Conservation (phyloP, 441 rosid genomes). For the Eutrema salsugineum region DNA sequence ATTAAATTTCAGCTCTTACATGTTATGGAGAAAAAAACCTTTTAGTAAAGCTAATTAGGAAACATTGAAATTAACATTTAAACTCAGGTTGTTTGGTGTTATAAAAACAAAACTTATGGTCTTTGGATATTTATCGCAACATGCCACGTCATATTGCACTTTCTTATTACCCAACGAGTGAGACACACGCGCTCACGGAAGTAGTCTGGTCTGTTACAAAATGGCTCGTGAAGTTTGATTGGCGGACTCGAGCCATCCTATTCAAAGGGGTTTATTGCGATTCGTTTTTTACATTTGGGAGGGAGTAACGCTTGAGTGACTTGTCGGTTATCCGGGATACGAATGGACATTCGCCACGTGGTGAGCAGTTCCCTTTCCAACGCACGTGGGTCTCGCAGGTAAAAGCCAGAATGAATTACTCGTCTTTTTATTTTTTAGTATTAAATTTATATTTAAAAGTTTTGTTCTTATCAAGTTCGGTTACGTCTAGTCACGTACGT, state of each 20-base stretch:
- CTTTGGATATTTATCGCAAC: neutral
- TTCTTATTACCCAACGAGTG: neutral
- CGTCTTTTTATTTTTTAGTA: neutral
- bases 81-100: neutral
- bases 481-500: slow-evolving; percentile 36
- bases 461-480: slow-evolving; percentile 21
- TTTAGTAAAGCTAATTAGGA: neutral
- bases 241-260: slow-evolving; percentile 34
- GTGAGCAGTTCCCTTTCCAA: neutral
- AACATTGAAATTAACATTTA: neutral
- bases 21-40: neutral
- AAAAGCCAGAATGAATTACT: slow-evolving; percentile 29
- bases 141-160: slow-evolving; percentile 23
- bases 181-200: neutral
- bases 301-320: slow-evolving; percentile 12
- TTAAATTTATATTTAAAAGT: neutral
- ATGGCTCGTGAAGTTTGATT: slow-evolving; percentile 16
- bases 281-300: slow-evolving; percentile 13
- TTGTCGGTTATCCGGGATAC: slow-evolving; percentile 10
- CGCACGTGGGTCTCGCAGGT: slow-evolving; percentile 38
- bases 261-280: slow-evolving; percentile 4
- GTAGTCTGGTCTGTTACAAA: slow-evolving; percentile 1
- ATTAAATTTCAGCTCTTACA: neutral
- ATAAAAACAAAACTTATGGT: neutral
- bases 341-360: slow-evolving; percentile 31